A percentile compares a stretch with the other conserved stretches of the same genome.
Evolutionary conservation across 148 eudicot genomes (phyloP).

Genomic region (Cornus controversa): DNA sequence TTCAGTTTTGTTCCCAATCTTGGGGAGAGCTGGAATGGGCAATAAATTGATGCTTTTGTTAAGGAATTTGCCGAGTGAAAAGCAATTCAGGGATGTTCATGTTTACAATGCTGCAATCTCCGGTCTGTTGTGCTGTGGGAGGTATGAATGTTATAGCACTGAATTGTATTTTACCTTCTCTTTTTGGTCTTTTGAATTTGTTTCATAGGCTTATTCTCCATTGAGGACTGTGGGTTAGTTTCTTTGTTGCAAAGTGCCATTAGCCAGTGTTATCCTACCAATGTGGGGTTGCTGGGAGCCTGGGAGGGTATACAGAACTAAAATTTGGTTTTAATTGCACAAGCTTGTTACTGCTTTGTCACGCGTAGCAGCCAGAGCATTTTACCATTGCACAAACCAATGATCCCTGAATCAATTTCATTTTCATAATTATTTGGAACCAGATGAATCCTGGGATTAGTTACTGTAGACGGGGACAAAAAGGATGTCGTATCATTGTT

Average conservation of each 20-base stretch:
- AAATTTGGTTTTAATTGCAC: no score
- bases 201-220: neutral
- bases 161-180: neutral
- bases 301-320: no score
- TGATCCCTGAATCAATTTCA: no score
- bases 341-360: no score
- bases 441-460: neutral
- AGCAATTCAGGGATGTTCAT: slow-evolving; percentile 66
- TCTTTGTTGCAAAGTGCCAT: neutral
- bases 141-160: slow-evolving; percentile 39
- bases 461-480: neutral
- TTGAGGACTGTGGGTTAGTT: neutral
- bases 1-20: slow-evolving; percentile 62
- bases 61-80: slow-evolving; percentile 56
- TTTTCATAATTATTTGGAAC: no score
- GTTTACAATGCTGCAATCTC: slow-evolving; percentile 89
- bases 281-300: no score
- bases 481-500: neutral
- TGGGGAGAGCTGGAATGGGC: slow-evolving; percentile 73
- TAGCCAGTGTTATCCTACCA: no score
- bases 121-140: slow-evolving; percentile 61
- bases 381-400: no score
- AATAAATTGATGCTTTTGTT: slow-evolving; percentile 68
- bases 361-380: no score
- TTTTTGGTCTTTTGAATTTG: neutral